phyloP scores from a whole-genome alignment of 208 protist genomes.

The Herpetomonas tarakana region DNA sequence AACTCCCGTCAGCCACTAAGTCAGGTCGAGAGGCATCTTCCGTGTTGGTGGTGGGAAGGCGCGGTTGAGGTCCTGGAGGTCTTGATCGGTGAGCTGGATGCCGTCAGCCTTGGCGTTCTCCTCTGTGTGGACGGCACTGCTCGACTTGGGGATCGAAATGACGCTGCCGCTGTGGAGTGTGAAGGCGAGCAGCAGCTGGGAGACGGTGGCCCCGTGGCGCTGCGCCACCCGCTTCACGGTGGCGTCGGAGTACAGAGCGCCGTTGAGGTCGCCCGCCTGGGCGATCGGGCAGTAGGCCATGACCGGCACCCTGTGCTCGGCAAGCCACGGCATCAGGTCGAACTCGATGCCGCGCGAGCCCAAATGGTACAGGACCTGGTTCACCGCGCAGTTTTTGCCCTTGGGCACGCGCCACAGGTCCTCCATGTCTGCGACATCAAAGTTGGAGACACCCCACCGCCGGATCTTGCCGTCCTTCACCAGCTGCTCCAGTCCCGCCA shows the following conservation, averaged over 20 bases:
- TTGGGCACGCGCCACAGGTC: conserved; percentile 46
- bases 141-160: conserved; percentile 58
- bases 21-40: conserved; percentile 32
- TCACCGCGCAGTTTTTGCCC: conserved; percentile 56
- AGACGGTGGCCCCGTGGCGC: conserved; percentile 27
- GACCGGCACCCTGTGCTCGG: conserved; percentile 42
- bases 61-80: conserved; percentile 19
- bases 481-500: conserved; percentile 74
- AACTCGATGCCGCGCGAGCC: conserved; percentile 74
- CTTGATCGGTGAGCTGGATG: conserved; percentile 31
- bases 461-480: conserved; percentile 68
- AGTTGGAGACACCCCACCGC: conserved; percentile 86
- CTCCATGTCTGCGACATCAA: conserved; percentile 58
- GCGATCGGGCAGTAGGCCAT: conserved; percentile 84
- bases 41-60: conserved; percentile 31
- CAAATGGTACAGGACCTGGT: conserved; percentile 82
- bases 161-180: conserved; percentile 25
- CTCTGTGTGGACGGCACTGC: conserved; percentile 44
- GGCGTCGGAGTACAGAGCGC: conserved; percentile 41
- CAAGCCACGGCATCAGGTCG: conserved; percentile 57
- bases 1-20: too few species aligned
- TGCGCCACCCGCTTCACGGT: conserved; percentile 30
- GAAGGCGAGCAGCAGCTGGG: conserved; percentile 38
- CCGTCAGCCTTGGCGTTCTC: conserved; percentile 56
- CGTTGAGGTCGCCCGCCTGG: conserved; percentile 49